Conservation (phyloP, 257 asterid species). For the Eustoma russellianum region DNA sequence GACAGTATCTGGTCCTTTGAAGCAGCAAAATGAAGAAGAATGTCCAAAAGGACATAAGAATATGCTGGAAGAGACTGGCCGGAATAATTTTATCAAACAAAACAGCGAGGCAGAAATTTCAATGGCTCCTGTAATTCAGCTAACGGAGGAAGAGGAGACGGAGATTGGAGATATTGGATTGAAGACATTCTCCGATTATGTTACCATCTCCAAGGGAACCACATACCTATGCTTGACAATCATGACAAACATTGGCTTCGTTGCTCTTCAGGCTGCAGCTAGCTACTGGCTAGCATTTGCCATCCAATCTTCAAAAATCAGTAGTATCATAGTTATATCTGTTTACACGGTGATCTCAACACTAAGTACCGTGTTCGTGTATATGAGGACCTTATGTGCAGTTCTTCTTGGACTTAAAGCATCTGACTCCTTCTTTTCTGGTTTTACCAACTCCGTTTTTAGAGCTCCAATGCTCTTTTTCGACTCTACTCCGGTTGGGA, state of each 20-base stretch:
- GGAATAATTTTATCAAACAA: conserved; percentile 15
- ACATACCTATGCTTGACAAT: conserved; percentile 6
- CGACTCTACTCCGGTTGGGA: conserved; percentile 78
- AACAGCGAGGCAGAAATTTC: conserved; percentile 32
- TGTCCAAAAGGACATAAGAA: neutral
- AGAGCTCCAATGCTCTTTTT: conserved; percentile 78
- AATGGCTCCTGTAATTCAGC: conserved; percentile 22
- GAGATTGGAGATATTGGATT: conserved; percentile 45
- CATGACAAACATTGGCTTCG: conserved; percentile 34
- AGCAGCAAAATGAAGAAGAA: conserved; percentile 13
- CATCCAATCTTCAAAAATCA: conserved; percentile 29
- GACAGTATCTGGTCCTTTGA: conserved; percentile 26
- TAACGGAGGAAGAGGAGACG: conserved; percentile 70
- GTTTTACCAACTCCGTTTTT: conserved; percentile 48
- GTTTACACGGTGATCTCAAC: conserved; percentile 40
- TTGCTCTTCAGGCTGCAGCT: conserved; percentile 58
- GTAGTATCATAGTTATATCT: conserved; percentile 28
- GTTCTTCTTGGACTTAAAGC: conserved; percentile 58
- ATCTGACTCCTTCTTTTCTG: conserved; percentile 49
- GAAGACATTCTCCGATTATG: conserved; percentile 43
- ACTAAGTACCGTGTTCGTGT: conserved; percentile 40
- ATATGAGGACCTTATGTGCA: conserved; percentile 39
- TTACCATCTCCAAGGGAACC: conserved; percentile 38
- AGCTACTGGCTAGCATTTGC: conserved; percentile 71
- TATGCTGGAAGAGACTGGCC: conserved; percentile 14